A percentile compares a stretch with the other conserved stretches of the same genome.
Conservation (phyloP, 345 rosid species). For the Corchorus capsularis region DNA sequence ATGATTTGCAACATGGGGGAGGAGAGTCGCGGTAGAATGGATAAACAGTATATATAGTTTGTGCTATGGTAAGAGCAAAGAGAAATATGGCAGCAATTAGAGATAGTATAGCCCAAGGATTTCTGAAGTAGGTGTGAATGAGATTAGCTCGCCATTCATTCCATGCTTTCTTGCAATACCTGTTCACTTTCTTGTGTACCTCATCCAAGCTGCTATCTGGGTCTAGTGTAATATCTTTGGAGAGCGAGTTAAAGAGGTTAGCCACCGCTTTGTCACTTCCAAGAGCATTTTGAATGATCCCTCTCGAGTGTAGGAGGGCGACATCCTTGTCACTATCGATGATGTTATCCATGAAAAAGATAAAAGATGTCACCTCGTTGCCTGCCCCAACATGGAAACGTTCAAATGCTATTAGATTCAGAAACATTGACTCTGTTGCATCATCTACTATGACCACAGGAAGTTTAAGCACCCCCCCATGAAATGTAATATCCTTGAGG, state of each 20-base stretch:
- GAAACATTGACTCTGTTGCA: slow-evolving; percentile 31
- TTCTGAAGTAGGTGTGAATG: slow-evolving; percentile 47
- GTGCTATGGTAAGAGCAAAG: slow-evolving; percentile 43
- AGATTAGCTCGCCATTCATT: slow-evolving; percentile 51
- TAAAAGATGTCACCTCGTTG: slow-evolving; percentile 42
- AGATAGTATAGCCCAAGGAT: slow-evolving; percentile 51
- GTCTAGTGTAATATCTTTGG: slow-evolving; percentile 41
- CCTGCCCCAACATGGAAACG: slow-evolving; percentile 41
- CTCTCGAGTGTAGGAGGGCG: slow-evolving; percentile 37
- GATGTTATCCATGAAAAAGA: slow-evolving; percentile 52
- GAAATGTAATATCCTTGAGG: slow-evolving; percentile 47
- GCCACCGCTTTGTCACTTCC: slow-evolving; percentile 56
- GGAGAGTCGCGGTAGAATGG: slow-evolving; percentile 25
- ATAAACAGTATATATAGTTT: slow-evolving; percentile 31
- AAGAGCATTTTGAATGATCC: slow-evolving; percentile 47
- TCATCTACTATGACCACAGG: slow-evolving; percentile 37
- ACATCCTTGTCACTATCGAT: slow-evolving; percentile 49
- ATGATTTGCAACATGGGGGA: no score
- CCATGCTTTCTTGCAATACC: slow-evolving; percentile 38
- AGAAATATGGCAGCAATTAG: slow-evolving; percentile 45
- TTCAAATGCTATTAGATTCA: slow-evolving; percentile 50
- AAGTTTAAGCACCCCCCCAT: slow-evolving; percentile 33
- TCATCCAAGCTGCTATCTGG: slow-evolving; percentile 28
- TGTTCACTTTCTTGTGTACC: slow-evolving; percentile 37
- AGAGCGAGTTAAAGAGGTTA: slow-evolving; percentile 45